Conservation (phyloP, 306 rosid species). For the Carpinus fangiana region DNA sequence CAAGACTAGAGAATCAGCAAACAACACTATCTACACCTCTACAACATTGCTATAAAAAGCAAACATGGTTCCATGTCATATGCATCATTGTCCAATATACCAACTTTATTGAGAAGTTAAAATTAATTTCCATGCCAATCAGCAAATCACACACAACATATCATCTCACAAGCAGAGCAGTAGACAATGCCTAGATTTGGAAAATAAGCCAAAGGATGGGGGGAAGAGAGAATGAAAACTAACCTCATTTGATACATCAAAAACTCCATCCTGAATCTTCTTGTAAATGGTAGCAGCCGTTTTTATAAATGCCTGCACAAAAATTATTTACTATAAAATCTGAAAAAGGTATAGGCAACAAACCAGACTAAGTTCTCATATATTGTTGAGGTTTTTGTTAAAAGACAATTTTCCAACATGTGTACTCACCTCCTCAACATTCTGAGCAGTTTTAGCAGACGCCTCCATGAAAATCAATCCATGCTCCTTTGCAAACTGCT, state of each 20-base stretch:
- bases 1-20: conserved; percentile 27
- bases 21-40: not conserved
- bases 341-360: conserved; percentile 22
- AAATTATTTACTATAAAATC: not conserved
- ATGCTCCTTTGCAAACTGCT: conserved; percentile 96
- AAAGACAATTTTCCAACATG: not conserved
- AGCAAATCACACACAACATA: not conserved
- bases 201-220: not conserved
- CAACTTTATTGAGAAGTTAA: not conserved
- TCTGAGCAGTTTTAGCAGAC: conserved; percentile 96
- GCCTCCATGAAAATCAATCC: conserved; percentile 97
- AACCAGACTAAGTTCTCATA: conserved; percentile 4
- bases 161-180: not conserved
- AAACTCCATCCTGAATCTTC: conserved; percentile 94
- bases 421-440: conserved; percentile 87
- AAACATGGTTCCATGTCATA: not conserved
- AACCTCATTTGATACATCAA: conserved; percentile 98
- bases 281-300: conserved; percentile 93
- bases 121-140: not conserved
- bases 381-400: not conserved
- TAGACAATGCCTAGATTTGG: not conserved
- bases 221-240: conserved; percentile 20
- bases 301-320: conserved; percentile 82
- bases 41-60: not conserved
- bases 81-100: not conserved